Conservation (phyloP, 2,329 filamentous ascomycete genomes). For the Metarhizium brunneum region DNA sequence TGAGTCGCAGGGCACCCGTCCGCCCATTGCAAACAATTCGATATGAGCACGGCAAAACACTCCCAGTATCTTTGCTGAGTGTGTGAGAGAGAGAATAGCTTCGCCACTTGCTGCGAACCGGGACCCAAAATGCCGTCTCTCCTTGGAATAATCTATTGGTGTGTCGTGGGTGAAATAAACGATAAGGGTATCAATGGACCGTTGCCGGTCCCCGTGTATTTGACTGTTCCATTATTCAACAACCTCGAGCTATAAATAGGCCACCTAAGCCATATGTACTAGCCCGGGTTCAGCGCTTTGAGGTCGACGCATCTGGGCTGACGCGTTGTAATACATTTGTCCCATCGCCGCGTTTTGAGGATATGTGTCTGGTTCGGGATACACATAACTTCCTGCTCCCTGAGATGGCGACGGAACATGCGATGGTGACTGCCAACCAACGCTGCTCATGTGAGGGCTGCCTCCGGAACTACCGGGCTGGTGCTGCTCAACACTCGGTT, state of each 20-base stretch:
- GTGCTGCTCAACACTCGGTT: conserved; percentile 74
- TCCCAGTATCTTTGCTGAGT: neutral
- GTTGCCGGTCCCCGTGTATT: neutral
- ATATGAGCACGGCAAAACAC: neutral
- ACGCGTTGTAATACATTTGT: conserved; percentile 65
- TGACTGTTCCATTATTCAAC: neutral
- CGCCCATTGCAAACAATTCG: neutral
- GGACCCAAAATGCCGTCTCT: neutral
- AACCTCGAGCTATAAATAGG: conserved; percentile 6
- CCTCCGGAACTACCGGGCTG: conserved; percentile 65
- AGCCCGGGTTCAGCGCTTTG: conserved; percentile 62
- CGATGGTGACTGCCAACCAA: conserved; percentile 81
- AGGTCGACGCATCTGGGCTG: conserved; percentile 56
- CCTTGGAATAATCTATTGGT: neutral
- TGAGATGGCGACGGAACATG: conserved; percentile 66
- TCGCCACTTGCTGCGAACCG: neutral
- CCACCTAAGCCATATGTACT: conserved; percentile 30
- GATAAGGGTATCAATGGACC: conserved; percentile 16
- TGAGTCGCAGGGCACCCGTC: neutral
- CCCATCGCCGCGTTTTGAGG: conserved; percentile 48
- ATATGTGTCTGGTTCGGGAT: conserved; percentile 73
- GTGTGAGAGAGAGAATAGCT: neutral
- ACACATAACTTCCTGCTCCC: conserved; percentile 58
- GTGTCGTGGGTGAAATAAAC: neutral
- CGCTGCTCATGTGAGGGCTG: conserved; percentile 74